Evolutionary conservation across 2,329 filamentous ascomycete species (phyloP), one percentile per base, ranked within the genome.

Genomic region (Pseudopithomyces maydicus): DNA sequence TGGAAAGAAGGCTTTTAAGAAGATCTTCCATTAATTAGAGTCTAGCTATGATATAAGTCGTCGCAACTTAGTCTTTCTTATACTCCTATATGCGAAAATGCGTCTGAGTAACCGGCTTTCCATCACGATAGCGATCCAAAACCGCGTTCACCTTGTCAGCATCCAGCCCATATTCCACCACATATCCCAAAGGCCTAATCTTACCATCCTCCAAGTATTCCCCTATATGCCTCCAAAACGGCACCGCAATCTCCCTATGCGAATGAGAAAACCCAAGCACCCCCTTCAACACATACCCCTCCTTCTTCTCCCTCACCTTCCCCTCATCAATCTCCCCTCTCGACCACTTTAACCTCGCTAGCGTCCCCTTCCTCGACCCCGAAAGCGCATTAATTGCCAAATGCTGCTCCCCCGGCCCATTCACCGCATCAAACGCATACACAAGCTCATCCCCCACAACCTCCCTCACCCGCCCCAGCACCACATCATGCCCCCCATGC

Each of bases 381-480:
- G 77, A 79, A 5, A 80, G 65, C 0, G 72, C 65, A 35, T 71
- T 72, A 7, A 77, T 60, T 0, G 65, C 69, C 1, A 80, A 56
- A 6, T 56, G 52, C 35, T 74, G 72, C 7, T 60, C 68, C 0
- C 50, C 62, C 1, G 56, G 54, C 1, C 35, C 56, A 49, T 71
- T 77, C 39, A 77, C 55, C 0, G 72, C 67, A 54, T 80, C 77
- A 52, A 70, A 76, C 1, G 69, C 74, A 54, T 79, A 78, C 6
- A 76, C 12, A 4, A 79, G 61, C 6, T 78, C 75, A 56, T 79
- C 78, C 3, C 74, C 74, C 1, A 77, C 75, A 6, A 78, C 61
- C 1, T 58, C 66, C 1, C 71, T 69, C 52, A 80, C 73, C n/a
- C 71, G 64, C 0, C 53, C 56, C 0, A 67, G 58, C 2, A 79